Evolutionary conservation across 1,284 basidiomycete genomes (phyloP), one percentile per base, ranked within the genome.

Genomic region (Porodaedalea pini): DNA sequence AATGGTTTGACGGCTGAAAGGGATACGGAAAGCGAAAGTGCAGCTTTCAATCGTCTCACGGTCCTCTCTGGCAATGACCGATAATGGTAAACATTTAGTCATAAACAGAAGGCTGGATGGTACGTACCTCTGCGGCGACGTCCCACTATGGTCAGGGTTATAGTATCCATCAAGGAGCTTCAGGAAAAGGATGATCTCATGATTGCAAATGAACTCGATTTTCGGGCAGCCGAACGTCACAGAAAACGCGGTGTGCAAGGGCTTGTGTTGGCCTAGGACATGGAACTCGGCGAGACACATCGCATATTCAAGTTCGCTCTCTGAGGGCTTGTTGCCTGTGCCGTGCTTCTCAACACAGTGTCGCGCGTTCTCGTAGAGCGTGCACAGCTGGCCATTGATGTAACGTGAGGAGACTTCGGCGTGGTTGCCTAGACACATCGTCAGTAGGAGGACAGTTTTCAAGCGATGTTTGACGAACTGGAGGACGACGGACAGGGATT

Each of bases 201-300:
- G 61, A 43, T 62, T 62, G 48, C 61, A 62, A 11, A 62, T 50
- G 37, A 62, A 62, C 43, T 57, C 59, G 15, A 62, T 31, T 21
- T 44, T 41, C 15, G 60, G 61, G 13, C 44, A 29, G 23, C 43
- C 59, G 45, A 62, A 62, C 8, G n/a, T 56, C n/a, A 57, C 60
- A 31, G 54, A 61, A 49, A 61, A 62, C 31, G 53, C 27, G 15
- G 58, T 53, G 31, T 62, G 60, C 2, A 29, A 11, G 29, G 32
- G 19, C 17, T 39, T 19, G 40, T 61, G 60, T 13, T 44, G 59
- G 8, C 57, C 52, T 13, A 51, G 60, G 17, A 52, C 57, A 39
- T 62, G 57, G 48, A 55, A 62, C 41, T 62, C 58, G 32, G 32
- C 50, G n/a, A 62, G 60, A 40, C 60, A 57, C 1, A 53, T 59